Percentiles rank a stretch among this genome's conserved stretches.
Evolutionary conservation across 2,329 filamentous ascomycete genomes (phyloP).

Genomic region (Rhinocladiella similis): DNA sequence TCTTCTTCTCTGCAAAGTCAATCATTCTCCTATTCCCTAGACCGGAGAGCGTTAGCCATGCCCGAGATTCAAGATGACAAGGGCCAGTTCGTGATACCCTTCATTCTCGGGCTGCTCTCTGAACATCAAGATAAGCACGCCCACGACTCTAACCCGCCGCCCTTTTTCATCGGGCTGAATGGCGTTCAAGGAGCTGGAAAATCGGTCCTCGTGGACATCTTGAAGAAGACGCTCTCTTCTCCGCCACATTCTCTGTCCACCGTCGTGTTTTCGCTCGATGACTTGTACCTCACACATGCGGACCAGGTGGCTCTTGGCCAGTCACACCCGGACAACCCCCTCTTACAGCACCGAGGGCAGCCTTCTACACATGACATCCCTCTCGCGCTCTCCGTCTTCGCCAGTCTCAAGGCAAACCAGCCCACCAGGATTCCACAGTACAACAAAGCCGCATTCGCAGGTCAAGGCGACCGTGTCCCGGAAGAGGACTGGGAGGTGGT

Average conservation of each 20-base stretch:
- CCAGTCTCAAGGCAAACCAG: slow-evolving; percentile 52
- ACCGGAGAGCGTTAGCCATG: slow-evolving; percentile 35
- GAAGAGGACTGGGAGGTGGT: slow-evolving; percentile 61
- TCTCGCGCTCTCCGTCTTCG: slow-evolving; percentile 65
- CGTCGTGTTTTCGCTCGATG: slow-evolving; percentile 79
- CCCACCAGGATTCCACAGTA: slow-evolving; percentile 70
- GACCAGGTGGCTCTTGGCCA: slow-evolving; percentile 66
- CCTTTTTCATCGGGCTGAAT: slow-evolving; percentile 85
- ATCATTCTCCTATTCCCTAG: too few relatives aligned
- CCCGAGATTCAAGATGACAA: slow-evolving; percentile 71
- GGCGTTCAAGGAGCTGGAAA: slow-evolving; percentile 92
- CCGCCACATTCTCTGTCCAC: slow-evolving; percentile 61
- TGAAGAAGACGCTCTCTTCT: slow-evolving; percentile 62
- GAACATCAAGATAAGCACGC: slow-evolving; percentile 48
- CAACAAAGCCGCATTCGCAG: slow-evolving; percentile 77
- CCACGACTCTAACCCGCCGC: slow-evolving; percentile 47
- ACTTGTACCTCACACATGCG: slow-evolving; percentile 77
- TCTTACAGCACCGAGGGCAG: slow-evolving; percentile 80
- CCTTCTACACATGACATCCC: slow-evolving; percentile 78
- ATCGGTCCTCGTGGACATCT: slow-evolving; percentile 74
- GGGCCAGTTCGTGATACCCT: slow-evolving; percentile 73
- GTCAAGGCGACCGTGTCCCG: slow-evolving; percentile 73
- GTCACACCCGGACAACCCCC: slow-evolving; percentile 67
- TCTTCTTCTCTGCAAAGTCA: too few relatives aligned
- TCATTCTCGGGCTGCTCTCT: slow-evolving; percentile 65